These are phyloP conservation scores for Aspergillus panamensis DNA, from an alignment of 495 filamentous ascomycete species.

Conservation along the genomic window DNA sequence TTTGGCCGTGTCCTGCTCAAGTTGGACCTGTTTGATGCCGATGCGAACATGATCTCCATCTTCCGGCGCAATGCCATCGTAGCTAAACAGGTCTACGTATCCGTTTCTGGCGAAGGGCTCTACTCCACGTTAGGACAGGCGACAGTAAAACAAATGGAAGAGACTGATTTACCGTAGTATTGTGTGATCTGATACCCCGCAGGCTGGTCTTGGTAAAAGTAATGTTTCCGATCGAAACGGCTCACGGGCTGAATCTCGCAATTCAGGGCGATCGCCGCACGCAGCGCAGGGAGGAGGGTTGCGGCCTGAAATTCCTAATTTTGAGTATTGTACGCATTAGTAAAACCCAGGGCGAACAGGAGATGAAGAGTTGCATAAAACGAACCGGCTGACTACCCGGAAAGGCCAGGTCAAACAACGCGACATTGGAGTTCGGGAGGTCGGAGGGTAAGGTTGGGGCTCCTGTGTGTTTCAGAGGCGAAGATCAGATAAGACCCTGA, in stretches of 20 bases:
- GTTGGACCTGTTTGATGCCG: conserved; percentile 87
- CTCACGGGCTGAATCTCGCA: conserved; percentile 73
- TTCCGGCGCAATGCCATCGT: conserved; percentile 76
- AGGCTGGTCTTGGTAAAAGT: conserved; percentile 98
- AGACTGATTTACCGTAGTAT: conserved; percentile 62
- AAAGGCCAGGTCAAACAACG: conserved; percentile 83
- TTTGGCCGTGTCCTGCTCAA: conserved; percentile 98
- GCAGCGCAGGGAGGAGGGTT: conserved; percentile 81
- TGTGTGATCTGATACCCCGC: conserved; percentile 97
- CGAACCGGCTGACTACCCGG: conserved; percentile 78
- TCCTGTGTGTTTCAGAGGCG: conserved; percentile 26
- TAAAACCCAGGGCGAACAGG: neutral
- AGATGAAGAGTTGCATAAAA: neutral
- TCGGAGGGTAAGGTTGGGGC: conserved; percentile 68
- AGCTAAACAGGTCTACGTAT: conserved; percentile 59
- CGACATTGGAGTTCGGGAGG: conserved; percentile 76
- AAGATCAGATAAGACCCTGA: conserved; percentile 2
- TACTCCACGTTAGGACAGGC: conserved; percentile 22
- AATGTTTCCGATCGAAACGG: conserved; percentile 93
- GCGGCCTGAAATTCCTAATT: conserved; percentile 70
- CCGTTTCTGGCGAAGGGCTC: conserved; percentile 83
- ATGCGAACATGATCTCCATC: conserved; percentile 63
- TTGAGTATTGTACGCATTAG: neutral
- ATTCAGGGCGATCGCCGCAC: conserved; percentile 79
- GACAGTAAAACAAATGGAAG: neutral